Conservation (phyloP, 345 rosid genomes). For the Salix viminalis region DNA sequence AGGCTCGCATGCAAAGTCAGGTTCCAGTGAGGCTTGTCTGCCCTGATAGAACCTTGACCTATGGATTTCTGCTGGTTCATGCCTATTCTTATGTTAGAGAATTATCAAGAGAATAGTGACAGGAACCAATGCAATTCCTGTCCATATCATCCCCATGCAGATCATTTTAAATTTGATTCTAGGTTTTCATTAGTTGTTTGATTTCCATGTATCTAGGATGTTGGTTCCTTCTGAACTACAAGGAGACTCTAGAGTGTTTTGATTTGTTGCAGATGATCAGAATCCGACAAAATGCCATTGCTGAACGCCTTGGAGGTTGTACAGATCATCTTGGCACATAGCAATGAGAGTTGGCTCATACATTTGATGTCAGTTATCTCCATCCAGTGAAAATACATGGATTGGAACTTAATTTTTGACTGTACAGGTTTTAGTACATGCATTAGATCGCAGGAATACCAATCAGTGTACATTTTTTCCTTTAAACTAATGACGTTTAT, state of each 20-base stretch:
- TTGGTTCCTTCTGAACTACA: conserved; percentile 11
- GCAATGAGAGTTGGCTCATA: conserved; percentile 2
- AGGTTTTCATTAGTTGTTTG: conserved; percentile 14
- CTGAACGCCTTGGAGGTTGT: conserved; percentile 22
- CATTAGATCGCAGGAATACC: not conserved
- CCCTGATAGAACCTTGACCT: conserved; percentile 3
- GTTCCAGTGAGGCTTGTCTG: not conserved
- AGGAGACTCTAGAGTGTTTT: conserved; percentile 14
- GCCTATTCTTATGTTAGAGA: conserved; percentile 9
- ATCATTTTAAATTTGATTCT: conserved; percentile 20
- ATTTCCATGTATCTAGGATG: conserved; percentile 13
- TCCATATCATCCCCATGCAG: conserved; percentile 15
- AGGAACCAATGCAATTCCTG: conserved; percentile 15
- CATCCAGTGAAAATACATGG: not conserved
- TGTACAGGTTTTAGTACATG: conserved; percentile 15
- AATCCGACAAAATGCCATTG: conserved; percentile 10
- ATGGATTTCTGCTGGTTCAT: conserved; percentile 18
- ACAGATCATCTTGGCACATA: not conserved
- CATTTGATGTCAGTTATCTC: not conserved
- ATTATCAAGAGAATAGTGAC: conserved; percentile 8
- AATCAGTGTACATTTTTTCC: not conserved
- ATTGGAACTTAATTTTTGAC: conserved; percentile 15
- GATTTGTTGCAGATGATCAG: conserved; percentile 26
- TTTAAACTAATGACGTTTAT: not conserved
- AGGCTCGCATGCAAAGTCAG: not conserved